Base-by-base conservation (phyloP, 176 grass and related monocot genomes). In the Aegilops bicornis region DNA sequence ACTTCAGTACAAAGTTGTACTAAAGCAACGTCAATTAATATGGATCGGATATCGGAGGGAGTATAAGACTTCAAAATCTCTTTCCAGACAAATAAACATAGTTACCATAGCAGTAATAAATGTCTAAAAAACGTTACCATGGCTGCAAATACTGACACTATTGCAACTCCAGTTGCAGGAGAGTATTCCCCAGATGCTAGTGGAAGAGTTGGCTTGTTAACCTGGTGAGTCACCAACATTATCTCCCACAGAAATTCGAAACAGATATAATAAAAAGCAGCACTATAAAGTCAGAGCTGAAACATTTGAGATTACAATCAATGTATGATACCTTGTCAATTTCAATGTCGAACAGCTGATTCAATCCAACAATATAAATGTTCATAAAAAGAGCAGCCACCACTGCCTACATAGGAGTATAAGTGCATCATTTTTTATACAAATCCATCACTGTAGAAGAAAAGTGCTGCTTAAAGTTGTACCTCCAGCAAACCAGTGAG, bases 301-400 rank as follows among this genome's bases (percentile, higher is more conserved):
- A 40, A 77, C 54, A 19, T 22, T 19, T 39, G 15, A 30, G 2
- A 77, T 32, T 39, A 32, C 33, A 85, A 11, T 42, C 10, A 77
- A 77, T 10, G 27, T 8, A 30, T 27, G 35, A 82, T 89, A 99
- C 97, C 90, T 99, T 99, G 74, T 99, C 97, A 60, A 99, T 99
- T 79, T 96, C 94, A 87, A 99, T 91, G 83, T 99, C 97, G 32
- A 89, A 99, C 36, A 99, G 56, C 83, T 97, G 94, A 88, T 99
- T 99, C 83, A 99, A 69, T 79, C 97, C 97, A 80, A 99, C 97
- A 91, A 99, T 99, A 82, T 97, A 99, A 52, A 99, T 88, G 84
- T 99, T 99, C 97, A 96, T 99, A 86, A 99, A 99, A 86, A 99
- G 89, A 81, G 97, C 88, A 0, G 94, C 85, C 81, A 96, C 90